phyloP scores from a whole-genome alignment of 345 rosid species.

The Atalantia buxifolia region DNA sequence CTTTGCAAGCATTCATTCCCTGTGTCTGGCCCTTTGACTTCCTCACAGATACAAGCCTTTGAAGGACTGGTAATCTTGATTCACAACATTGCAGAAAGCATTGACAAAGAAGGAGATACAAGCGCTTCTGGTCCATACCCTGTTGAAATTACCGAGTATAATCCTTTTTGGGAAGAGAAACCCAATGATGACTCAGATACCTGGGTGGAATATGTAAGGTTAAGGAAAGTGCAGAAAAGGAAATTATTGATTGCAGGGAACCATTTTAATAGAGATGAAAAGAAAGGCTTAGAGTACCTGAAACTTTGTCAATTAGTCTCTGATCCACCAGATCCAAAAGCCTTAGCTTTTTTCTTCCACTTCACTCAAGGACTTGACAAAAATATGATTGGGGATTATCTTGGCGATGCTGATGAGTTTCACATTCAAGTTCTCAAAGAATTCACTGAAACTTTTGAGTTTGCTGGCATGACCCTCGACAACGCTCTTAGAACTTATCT shows the following conservation, averaged over 20 bases:
- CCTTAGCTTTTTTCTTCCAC: conserved; percentile 66
- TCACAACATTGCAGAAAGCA: conserved; percentile 74
- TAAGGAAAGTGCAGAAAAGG: conserved; percentile 71
- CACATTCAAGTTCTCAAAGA: conserved; percentile 68
- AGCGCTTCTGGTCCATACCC: conserved; percentile 45
- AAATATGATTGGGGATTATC: conserved; percentile 72
- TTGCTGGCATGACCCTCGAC: conserved; percentile 80
- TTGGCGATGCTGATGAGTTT: conserved; percentile 89
- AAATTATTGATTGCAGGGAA: conserved; percentile 66
- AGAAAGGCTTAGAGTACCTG: conserved; percentile 82
- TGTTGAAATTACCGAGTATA: conserved; percentile 54
- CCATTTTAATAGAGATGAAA: conserved; percentile 77
- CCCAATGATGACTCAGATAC: conserved; percentile 49
- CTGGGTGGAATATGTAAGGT: conserved; percentile 64
- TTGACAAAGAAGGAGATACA: conserved; percentile 52
- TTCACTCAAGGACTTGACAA: conserved; percentile 70
- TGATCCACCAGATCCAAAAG: conserved; percentile 68
- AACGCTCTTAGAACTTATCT: conserved; percentile 72
- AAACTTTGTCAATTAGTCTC: conserved; percentile 55
- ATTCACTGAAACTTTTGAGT: conserved; percentile 70
- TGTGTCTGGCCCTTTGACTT: conserved; percentile 50
- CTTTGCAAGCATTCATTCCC: conserved; percentile 86
- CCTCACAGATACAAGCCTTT: conserved; percentile 81
- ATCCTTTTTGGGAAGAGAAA: conserved; percentile 74
- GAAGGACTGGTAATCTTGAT: conserved; percentile 80